These are phyloP conservation scores for Apiotrichum veenhuisii DNA, from an alignment of 1,284 basidiomycete genomes.

Conservation along the genomic window DNA sequence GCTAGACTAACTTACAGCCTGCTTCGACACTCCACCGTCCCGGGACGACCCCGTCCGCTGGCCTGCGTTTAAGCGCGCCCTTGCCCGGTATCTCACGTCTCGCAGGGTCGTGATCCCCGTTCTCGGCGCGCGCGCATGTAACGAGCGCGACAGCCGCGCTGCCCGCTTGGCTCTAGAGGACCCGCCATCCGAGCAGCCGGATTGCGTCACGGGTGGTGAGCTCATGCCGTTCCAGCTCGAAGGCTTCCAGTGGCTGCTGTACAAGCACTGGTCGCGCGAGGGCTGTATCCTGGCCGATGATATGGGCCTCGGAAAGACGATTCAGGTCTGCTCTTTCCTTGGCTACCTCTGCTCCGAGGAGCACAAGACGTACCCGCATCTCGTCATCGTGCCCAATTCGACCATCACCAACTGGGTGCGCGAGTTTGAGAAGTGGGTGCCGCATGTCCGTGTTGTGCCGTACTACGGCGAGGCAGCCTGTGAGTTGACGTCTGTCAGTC, in stretches of 20 bases:
- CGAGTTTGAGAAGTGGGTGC: constrained; percentile 91
- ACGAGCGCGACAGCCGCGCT: constrained; percentile 37
- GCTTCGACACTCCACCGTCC: constrained; percentile 79
- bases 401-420: constrained; percentile 53
- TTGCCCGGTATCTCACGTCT: constrained; percentile 63
- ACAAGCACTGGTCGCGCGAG: constrained; percentile 83
- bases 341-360: constrained; percentile 63
- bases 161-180: constrained; percentile 14
- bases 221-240: constrained; percentile 86
- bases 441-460: constrained; percentile 51
- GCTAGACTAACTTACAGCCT: constrained; percentile 56
- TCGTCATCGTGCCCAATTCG: constrained; percentile 90
- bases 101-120: constrained; percentile 61
- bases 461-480: constrained; percentile 57
- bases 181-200: constrained; percentile 49
- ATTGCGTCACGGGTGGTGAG: constrained; percentile 49
- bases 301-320: constrained; percentile 75
- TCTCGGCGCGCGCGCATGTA: constrained; percentile 40
- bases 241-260: constrained; percentile 87
- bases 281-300: constrained; percentile 95
- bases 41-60: constrained; percentile 49
- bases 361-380: constrained; percentile 63
- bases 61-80: constrained; percentile 62
- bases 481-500: constrained; percentile 13
- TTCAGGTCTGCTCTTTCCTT: constrained; percentile 83